Base-by-base conservation (phyloP, 257 asterid species). In the Nemophila menziesii region DNA sequence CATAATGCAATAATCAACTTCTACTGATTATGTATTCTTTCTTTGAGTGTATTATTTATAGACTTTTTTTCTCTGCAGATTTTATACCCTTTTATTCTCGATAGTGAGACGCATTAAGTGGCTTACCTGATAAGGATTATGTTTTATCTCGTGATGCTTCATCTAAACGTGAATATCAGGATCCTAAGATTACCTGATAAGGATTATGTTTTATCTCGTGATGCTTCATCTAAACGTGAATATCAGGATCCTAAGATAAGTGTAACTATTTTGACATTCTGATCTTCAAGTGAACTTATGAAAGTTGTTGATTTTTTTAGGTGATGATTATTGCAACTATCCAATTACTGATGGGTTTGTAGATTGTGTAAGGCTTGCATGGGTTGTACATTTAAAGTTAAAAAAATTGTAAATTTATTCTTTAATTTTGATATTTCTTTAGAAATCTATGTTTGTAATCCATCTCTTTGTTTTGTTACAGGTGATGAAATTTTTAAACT, bases 371-470 rank as follows among this genome's bases (percentile, higher is more conserved):
- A 72, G 92, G 79, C 82, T 79, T 69, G 82, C 94, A 8, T 90
- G 96, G 96, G 72, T 67, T 58, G 94, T 85, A 49, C 98, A 81
- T 64, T 67, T 90, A 69, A 70, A 84, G 66, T 71, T 90, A 71
- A 73, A n/a, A n/a, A n/a, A n/a, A n/a, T n/a, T n/a, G n/a, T n/a
- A n/a, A n/a, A n/a, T n/a, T n/a, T n/a, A n/a, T n/a, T n/a, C n/a
- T n/a, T n/a, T n/a, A n/a, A n/a, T n/a, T n/a, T n/a, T n/a, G n/a
- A n/a, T n/a, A n/a, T n/a, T n/a, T n/a, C n/a, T n/a, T n/a, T n/a
- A n/a, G n/a, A n/a, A n/a, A n/a, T n/a, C n/a, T n/a, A n/a, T n/a
- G n/a, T n/a, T n/a, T n/a, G n/a, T n/a, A n/a, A n/a, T n/a, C n/a
- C n/a, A n/a, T n/a, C n/a, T n/a, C n/a, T n/a, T n/a, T n/a, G n/a